Evolutionary conservation across 1,284 basidiomycete species (phyloP).

Genomic region (Apiotrichum veenhuisii): DNA sequence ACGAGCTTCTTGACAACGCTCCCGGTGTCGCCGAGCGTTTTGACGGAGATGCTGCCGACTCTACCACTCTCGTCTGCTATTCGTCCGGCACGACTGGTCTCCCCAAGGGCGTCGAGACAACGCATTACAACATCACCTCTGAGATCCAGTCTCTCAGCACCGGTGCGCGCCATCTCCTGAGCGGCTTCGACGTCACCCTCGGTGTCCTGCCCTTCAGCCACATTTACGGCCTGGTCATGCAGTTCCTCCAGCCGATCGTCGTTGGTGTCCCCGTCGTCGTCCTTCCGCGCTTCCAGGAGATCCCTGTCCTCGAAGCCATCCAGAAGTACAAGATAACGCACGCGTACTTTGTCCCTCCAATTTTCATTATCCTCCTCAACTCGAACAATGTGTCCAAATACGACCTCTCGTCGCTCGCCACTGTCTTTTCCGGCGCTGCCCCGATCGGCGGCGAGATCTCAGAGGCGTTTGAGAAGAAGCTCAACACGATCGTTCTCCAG

Average conservation of each 20-base stretch:
- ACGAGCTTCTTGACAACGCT: conserved; percentile 1
- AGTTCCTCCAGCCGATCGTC: conserved; percentile 61
- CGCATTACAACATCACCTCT: conserved; percentile 60
- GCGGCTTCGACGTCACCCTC: conserved; percentile 12
- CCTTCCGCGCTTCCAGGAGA: conserved; percentile 60
- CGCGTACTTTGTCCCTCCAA: conserved; percentile 74
- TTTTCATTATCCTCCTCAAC: conserved; percentile 58
- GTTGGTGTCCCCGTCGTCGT: conserved; percentile 63
- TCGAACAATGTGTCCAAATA: conserved; percentile 62
- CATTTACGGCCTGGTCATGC: conserved; percentile 23
- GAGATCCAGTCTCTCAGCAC: conserved; percentile 18
- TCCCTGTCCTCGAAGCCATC: conserved; percentile 62
- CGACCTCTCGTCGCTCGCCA: conserved; percentile 62
- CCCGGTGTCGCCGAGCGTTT: conserved; percentile 4
- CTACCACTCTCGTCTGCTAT: conserved; percentile 56
- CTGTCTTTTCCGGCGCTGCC: conserved; percentile 74
- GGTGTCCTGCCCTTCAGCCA: conserved; percentile 19
- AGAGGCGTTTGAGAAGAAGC: conserved; percentile 24
- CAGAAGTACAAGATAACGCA: conserved; percentile 64
- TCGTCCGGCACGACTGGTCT: conserved; percentile 59
- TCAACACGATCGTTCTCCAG: conserved; percentile 30
- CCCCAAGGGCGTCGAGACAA: conserved; percentile 54
- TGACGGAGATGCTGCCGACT: conserved; percentile 8
- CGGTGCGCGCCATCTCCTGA: not conserved
- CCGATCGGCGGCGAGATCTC: conserved; percentile 59